Base-by-base conservation (phyloP, 2,329 filamentous ascomycete species). In the Rhytidhysteron rufulum region DNA sequence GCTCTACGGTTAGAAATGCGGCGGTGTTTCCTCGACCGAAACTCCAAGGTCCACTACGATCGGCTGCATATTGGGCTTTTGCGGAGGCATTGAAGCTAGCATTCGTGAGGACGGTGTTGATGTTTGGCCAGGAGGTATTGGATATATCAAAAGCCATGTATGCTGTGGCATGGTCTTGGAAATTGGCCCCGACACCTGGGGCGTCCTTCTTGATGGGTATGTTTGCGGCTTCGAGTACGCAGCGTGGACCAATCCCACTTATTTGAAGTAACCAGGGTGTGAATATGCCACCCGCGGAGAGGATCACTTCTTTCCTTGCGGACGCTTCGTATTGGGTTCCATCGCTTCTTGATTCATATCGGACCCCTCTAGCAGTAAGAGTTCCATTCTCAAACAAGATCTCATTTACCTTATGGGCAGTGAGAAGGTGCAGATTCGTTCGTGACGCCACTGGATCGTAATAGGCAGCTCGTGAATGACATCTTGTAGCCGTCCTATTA, bases 381-480 rank as follows among this genome's bases (percentile, higher is more conserved):
- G 33, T 21, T 21, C 18, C 20, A 13, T 27, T 7, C 13, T 27
- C 24, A n/a, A 45, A 31, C 2, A 40, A 16, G 6, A 45, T 19
- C 21, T 48, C 37, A 4, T 39, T 41, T 1, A 50, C 56, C 11
- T 41, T 37, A 5, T 47, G 39, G 4, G 44, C 44, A 17, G 51
- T 52, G 8, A 55, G 27, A 4, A 60, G 41, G 21, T 56, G 44
- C 17, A 50, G 51, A 39, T 63, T 65, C 7, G 43, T 9, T 4
- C 60, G 43, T 11, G 45, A 37, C 4, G 39, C 36, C 13, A 54
- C 43, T 1, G 47, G 47, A 21, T 62, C 53, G 31, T 61, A 62
- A 48, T 63, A 56, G 4, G 55, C 58, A 13, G 45, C 47, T 21
- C 55, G 54, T 2, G 65, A 60, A 17, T 63, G 57, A 1, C 61